Evolutionary conservation across 805 yeast genomes (phyloP).

Genomic region (Ogataea trehaloabstinens): DNA sequence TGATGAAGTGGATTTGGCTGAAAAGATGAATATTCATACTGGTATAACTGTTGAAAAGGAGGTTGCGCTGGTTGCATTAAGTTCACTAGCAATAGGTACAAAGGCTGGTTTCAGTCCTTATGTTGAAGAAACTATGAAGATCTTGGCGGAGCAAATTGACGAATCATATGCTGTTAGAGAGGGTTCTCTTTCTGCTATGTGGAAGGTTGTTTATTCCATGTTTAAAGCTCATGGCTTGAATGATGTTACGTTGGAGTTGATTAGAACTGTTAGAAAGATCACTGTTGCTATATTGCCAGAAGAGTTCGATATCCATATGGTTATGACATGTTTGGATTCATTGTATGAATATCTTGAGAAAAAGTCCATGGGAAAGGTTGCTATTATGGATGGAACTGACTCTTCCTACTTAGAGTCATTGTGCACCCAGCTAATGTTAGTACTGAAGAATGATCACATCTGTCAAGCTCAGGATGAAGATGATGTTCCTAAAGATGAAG

Average conservation of each 20-base stretch:
- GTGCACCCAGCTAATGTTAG: constrained; percentile 66
- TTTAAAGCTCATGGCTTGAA: constrained; percentile 56
- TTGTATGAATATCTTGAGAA: constrained; percentile 60
- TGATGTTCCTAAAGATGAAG: constrained; percentile 34
- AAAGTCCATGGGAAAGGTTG: constrained; percentile 64
- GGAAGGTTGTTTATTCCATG: constrained; percentile 79
- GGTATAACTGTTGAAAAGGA: constrained; percentile 96
- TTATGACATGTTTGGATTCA: constrained; percentile 72
- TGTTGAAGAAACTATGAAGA: constrained; percentile 65
- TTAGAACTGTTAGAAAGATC: constrained; percentile 63
- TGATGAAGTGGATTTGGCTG: constrained; percentile 61
- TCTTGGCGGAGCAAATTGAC: constrained; percentile 67
- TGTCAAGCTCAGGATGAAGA: constrained; percentile 73
- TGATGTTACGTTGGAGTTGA: constrained; percentile 53
- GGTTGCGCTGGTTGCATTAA: constrained; percentile 86
- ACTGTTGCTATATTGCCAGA: constrained; percentile 64
- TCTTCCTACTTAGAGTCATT: constrained; percentile 59
- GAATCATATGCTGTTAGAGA: constrained; percentile 91
- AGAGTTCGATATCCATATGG: constrained; percentile 84
- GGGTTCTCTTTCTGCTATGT: constrained; percentile 75
- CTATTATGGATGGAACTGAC: constrained; percentile 59
- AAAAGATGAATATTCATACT: constrained; percentile 82
- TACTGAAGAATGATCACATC: constrained; percentile 79
- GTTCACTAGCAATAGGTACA: constrained; percentile 86
- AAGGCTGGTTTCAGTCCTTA: constrained; percentile 76